Conservation (phyloP, 441 rosid species). For the Croton laevigatus region DNA sequence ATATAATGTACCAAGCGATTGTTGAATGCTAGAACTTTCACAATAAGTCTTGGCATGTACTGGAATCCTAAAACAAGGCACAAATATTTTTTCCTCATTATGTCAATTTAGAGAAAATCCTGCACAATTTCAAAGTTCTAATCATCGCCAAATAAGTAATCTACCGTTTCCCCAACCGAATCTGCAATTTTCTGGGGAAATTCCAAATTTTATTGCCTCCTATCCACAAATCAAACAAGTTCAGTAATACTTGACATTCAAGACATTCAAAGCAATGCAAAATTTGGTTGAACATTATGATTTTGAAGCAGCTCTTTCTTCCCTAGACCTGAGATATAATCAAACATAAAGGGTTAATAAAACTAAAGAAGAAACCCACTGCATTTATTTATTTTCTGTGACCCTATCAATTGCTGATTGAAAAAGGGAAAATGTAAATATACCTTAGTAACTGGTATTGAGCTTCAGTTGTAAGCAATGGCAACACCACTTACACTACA, state of each 20-base stretch:
- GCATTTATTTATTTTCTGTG: not conserved
- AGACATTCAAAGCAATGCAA: not conserved
- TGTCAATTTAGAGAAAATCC: not conserved
- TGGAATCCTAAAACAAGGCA: not conserved
- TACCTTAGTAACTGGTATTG: slow-evolving; percentile 1
- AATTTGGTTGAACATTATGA: not conserved
- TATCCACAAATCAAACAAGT: not conserved
- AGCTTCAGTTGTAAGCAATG: slow-evolving; percentile 1
- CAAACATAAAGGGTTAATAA: no score
- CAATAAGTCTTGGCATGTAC: not conserved
- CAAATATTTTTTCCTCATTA: not conserved
- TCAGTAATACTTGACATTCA: not conserved
- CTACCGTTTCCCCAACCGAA: no score
- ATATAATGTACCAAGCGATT: not conserved
- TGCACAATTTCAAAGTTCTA: not conserved
- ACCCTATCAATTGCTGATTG: slow-evolving; percentile 1
- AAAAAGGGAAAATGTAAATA: not conserved
- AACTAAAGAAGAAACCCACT: no score
- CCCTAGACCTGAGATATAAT: no score
- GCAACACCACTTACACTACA: slow-evolving; percentile 13
- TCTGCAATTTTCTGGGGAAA: no score
- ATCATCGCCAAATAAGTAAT: no score
- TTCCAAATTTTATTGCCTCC: no score
- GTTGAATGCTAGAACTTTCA: not conserved
- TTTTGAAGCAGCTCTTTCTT: not conserved